Evolutionary conservation across 495 filamentous ascomycete genomes (phyloP).

Genomic region (Aspergillus campestris): DNA sequence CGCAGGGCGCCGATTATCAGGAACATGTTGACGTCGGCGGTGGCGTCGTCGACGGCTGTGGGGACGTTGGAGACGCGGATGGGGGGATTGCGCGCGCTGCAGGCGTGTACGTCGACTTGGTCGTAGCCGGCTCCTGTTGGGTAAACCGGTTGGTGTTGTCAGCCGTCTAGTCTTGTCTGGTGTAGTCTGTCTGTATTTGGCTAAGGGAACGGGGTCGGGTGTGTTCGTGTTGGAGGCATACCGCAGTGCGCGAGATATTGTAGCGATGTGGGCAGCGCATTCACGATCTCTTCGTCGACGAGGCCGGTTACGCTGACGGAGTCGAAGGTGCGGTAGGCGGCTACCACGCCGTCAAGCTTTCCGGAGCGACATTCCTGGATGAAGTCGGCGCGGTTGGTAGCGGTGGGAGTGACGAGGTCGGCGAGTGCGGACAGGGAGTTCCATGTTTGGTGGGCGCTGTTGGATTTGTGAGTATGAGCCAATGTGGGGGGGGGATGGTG

Average conservation of each 20-base stretch:
- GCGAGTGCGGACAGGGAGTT: conserved; percentile 39
- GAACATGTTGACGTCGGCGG: conserved; percentile 70
- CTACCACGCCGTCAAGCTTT: conserved; percentile 56
- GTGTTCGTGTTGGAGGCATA: conserved; percentile 12
- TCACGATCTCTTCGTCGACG: conserved; percentile 59
- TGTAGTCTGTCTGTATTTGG: too few species aligned
- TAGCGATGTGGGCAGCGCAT: conserved; percentile 45
- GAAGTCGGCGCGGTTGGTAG: conserved; percentile 59
- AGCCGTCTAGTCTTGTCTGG: too few species aligned
- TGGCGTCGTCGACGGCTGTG: conserved; percentile 70
- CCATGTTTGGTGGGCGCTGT: conserved; percentile 41
- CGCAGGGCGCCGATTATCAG: conserved; percentile 70
- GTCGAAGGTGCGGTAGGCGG: conserved; percentile 68
- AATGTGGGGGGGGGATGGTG: neutral
- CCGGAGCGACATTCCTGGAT: conserved; percentile 63
- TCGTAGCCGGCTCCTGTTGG: conserved; percentile 67
- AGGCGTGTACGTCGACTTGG: conserved; percentile 64
- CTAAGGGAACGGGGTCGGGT: neutral
- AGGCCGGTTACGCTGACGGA: conserved; percentile 60
- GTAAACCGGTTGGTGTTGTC: too few species aligned
- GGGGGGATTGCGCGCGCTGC: conserved; percentile 45
- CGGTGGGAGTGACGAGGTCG: conserved; percentile 37
- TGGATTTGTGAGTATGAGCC: neutral
- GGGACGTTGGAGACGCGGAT: conserved; percentile 77
- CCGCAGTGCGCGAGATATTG: conserved; percentile 50